Evolutionary conservation across 495 filamentous ascomycete species (phyloP).

Genomic region (Xylaria scruposa): DNA sequence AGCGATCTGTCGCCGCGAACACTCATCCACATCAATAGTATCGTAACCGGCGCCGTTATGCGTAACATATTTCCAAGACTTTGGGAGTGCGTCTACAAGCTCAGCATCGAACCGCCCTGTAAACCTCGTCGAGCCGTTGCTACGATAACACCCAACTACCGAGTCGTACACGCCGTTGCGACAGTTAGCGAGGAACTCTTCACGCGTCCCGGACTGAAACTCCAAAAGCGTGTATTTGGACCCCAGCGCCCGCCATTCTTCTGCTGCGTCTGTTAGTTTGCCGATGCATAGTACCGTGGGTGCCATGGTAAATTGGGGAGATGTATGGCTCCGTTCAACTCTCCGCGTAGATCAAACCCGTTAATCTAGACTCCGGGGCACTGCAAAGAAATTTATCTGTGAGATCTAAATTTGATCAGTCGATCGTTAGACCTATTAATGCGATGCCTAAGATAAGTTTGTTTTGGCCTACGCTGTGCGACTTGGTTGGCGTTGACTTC

Average conservation of each 20-base stretch:
- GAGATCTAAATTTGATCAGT: background rate
- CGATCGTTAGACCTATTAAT: background rate
- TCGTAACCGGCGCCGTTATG: constrained; percentile 91
- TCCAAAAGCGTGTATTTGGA: constrained; percentile 57
- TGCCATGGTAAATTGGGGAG: background rate
- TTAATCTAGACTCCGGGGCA: background rate
- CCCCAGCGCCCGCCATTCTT: constrained; percentile 58
- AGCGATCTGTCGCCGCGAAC: constrained; percentile 64
- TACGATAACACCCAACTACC: constrained; percentile 75
- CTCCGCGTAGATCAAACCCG: too few relatives aligned
- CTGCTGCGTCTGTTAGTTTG: constrained; percentile 61
- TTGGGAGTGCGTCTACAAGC: constrained; percentile 68
- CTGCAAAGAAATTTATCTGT: background rate
- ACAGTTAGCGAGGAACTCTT: constrained; percentile 76
- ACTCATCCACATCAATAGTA: constrained; percentile 76
- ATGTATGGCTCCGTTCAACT: background rate
- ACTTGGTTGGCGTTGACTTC: constrained; percentile 15
- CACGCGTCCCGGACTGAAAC: constrained; percentile 55
- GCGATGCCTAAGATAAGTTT: background rate
- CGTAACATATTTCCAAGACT: constrained; percentile 75
- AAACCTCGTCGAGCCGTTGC: constrained; percentile 68
- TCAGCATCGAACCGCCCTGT: constrained; percentile 76
- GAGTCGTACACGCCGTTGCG: constrained; percentile 70
- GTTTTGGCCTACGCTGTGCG: background rate
- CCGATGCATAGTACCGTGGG: constrained; percentile 64